phyloP scores from a whole-genome alignment of 164 flowering plant species.

The Liquidambar formosana region DNA sequence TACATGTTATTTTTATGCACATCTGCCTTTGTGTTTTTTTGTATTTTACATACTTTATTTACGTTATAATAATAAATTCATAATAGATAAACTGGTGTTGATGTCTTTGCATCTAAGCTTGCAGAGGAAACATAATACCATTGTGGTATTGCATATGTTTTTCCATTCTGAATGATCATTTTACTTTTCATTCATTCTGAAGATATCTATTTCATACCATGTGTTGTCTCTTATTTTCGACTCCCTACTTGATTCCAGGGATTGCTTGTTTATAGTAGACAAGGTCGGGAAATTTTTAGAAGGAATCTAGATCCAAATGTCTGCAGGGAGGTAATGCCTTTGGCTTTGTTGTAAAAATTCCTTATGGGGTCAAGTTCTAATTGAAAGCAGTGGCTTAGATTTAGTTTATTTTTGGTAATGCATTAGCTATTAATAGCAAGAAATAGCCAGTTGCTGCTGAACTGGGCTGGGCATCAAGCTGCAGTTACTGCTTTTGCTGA shows the following conservation, averaged over 20 bases:
- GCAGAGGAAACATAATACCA: neutral
- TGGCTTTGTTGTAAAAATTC: neutral
- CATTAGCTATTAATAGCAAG: too few relatives aligned
- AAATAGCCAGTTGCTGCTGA: too few relatives aligned
- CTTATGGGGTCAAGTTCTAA: neutral
- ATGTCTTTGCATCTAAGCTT: neutral
- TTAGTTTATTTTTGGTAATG: too few relatives aligned
- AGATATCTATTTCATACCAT: neutral
- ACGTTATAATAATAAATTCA: neutral
- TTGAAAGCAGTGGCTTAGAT: too few relatives aligned
- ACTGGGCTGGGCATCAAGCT: too few relatives aligned
- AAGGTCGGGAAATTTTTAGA: slow-evolving; percentile 81
- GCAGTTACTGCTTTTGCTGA: neutral
- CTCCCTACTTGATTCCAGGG: slow-evolving; percentile 56
- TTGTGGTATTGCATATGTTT: neutral
- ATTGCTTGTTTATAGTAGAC: slow-evolving; percentile 88
- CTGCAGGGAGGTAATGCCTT: slow-evolving; percentile 73
- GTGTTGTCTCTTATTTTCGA: slow-evolving; percentile 10
- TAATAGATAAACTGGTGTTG: neutral
- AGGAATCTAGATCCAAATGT: slow-evolving; percentile 64
- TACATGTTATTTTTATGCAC: neutral
- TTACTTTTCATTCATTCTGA: neutral
- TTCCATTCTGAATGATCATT: neutral
- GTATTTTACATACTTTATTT: neutral
- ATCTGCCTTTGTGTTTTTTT: neutral